A percentile compares a stretch with the other conserved stretches of the same genome.
Conservation (phyloP, 371 early-diverging fungal species). For the Mortierella sp. region DNA sequence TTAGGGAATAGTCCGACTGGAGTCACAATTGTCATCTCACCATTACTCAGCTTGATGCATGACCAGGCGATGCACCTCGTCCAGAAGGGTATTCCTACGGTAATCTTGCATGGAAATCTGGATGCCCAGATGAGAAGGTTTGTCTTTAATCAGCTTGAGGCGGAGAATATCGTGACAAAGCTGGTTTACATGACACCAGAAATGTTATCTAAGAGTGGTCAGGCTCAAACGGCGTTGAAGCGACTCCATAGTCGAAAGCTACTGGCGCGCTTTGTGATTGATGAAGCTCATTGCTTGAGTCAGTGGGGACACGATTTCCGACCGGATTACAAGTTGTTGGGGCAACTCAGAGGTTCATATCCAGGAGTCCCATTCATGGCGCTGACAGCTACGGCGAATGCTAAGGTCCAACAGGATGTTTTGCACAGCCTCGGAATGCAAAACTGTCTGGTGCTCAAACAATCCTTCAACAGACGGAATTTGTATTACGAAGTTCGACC, state of each 20-base stretch:
- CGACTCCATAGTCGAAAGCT: slow-evolving; percentile 65
- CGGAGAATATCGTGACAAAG: slow-evolving; percentile 54
- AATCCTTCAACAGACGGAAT: slow-evolving; percentile 93
- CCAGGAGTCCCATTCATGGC: slow-evolving; percentile 96
- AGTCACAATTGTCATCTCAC: slow-evolving; percentile 96
- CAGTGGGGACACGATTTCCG: slow-evolving; percentile 99
- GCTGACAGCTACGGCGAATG: slow-evolving; percentile 98
- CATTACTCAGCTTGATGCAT: slow-evolving; percentile 96
- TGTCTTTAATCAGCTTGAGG: slow-evolving; percentile 67
- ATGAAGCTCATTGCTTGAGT: slow-evolving; percentile 98
- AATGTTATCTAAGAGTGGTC: slow-evolving; percentile 79
- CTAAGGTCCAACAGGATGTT: slow-evolving; percentile 86
- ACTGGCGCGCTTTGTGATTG: slow-evolving; percentile 95
- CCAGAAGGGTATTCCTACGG: slow-evolving; percentile 79
- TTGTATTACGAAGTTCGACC: slow-evolving; percentile 87
- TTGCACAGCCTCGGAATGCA: slow-evolving; percentile 74
- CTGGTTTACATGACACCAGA: slow-evolving; percentile 98
- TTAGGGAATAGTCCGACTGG: slow-evolving; percentile 66
- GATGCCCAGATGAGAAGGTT: slow-evolving; percentile 61
- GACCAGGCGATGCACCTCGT: slow-evolving; percentile 95
- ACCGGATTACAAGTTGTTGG: slow-evolving; percentile 83
- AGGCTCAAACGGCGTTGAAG: slow-evolving; percentile 70
- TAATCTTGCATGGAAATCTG: slow-evolving; percentile 77
- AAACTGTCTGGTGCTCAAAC: slow-evolving; percentile 76
- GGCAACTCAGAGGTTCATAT: slow-evolving; percentile 70